Evolutionary conservation across 139 green algal genomes (phyloP).

Genomic region (Ettlia oleoabundans): DNA sequence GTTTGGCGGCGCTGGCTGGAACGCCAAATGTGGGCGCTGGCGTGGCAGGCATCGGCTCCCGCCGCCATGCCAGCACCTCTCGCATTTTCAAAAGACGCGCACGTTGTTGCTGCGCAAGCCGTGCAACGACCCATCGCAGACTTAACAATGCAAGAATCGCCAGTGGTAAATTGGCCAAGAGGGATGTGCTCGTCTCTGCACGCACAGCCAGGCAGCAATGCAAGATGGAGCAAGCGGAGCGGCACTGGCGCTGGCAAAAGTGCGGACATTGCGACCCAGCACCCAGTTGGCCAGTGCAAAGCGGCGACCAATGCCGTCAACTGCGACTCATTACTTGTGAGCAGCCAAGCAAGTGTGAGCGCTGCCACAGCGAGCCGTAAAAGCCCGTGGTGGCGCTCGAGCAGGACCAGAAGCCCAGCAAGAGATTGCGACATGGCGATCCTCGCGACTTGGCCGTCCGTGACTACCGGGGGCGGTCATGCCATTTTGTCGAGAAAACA

Average conservation of each 20-base stretch:
- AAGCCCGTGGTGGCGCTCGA: background rate
- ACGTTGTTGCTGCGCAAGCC: background rate
- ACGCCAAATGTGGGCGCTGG: constrained; percentile 18
- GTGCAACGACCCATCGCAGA: constrained; percentile 2
- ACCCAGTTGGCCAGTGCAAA: no score
- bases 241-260: background rate
- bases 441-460: no score
- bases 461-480: no score
- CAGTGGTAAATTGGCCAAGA: constrained; percentile 45
- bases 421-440: no score
- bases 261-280: no score
- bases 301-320: no score
- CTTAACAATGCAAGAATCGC: constrained; percentile 15
- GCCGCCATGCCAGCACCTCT: background rate
- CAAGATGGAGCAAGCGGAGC: background rate
- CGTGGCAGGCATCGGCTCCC: background rate
- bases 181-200: constrained; percentile 49
- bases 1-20: constrained; percentile 2
- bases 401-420: background rate
- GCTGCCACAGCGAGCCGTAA: background rate
- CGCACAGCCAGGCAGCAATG: background rate
- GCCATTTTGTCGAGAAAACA: no score
- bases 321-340: constrained; percentile 58
- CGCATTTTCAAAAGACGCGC: background rate
- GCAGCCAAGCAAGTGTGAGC: constrained; percentile 32